Percentiles rank a stretch among this genome's conserved stretches.
Evolutionary conservation across 768 basidiomycete species (phyloP).

Genomic region (Lentinula sp.): DNA sequence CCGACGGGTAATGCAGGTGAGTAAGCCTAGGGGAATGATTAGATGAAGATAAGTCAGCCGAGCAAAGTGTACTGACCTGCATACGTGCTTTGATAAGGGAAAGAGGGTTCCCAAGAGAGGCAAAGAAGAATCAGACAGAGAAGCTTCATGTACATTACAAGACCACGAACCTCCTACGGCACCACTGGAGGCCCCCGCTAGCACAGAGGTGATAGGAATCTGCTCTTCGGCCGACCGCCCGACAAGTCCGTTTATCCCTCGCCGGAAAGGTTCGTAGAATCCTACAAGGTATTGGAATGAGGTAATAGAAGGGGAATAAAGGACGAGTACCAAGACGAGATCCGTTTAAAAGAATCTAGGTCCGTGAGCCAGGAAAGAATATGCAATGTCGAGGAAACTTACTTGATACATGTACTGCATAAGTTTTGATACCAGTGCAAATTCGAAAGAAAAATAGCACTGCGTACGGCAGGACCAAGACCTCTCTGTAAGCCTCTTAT

Average conservation of each 20-base stretch:
- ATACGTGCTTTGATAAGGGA: conserved; percentile 97
- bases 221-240: conserved; percentile 63
- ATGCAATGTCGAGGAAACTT: conserved; percentile 16
- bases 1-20: conserved; percentile 93
- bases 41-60: background rate
- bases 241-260: conserved; percentile 56
- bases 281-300: conserved; percentile 37
- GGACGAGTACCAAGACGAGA: conserved; percentile 66
- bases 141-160: conserved; percentile 2
- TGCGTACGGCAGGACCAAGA: conserved; percentile 71
- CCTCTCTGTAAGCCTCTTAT: conserved; percentile 88
- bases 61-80: conserved; percentile 52
- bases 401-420: conserved; percentile 88
- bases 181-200: conserved; percentile 87
- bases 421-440: conserved; percentile 13
- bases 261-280: conserved; percentile 92
- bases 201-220: conserved; percentile 67
- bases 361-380: background rate
- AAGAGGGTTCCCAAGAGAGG: conserved; percentile 79
- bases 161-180: conserved; percentile 70
- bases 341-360: conserved; percentile 84
- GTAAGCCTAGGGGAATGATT: conserved; percentile 57
- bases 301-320: background rate
- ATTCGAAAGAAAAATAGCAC: conserved; percentile 1
- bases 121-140: background rate